These are phyloP conservation scores for Pestalotiopsis sp. DNA, from an alignment of 2,329 filamentous ascomycete species.

Conservation along the genomic window DNA sequence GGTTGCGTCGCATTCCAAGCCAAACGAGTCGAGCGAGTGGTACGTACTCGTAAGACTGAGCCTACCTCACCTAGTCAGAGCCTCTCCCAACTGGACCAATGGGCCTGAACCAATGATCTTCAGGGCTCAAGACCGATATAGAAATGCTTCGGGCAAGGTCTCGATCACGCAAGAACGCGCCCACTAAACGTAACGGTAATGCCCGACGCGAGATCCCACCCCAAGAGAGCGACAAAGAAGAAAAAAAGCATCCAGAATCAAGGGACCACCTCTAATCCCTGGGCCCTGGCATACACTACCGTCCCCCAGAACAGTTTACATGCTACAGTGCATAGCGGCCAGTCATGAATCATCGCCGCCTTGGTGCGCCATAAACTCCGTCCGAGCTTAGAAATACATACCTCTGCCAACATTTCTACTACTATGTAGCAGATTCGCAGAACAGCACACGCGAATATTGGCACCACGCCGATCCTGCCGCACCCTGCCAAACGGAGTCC, in stretches of 20 bases:
- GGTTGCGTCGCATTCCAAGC: conserved; percentile 14
- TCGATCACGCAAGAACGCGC: conserved; percentile 16
- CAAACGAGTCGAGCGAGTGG: not conserved
- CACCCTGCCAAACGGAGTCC: not conserved
- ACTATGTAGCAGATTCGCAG: not conserved
- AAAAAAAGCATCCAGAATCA: not conserved
- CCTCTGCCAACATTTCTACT: not conserved
- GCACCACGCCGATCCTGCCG: not conserved
- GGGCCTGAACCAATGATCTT: conserved; percentile 1
- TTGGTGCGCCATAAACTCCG: not conserved
- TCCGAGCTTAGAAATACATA: conserved; percentile 10
- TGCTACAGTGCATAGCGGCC: not conserved
- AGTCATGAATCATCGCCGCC: conserved; percentile 16
- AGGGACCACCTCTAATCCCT: not conserved
- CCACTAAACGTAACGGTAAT: conserved; percentile 12
- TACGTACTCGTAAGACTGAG: not conserved
- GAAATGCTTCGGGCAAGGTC: conserved; percentile 10
- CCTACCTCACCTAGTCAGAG: not conserved
- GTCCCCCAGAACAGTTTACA: not conserved
- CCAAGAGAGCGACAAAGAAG: not conserved
- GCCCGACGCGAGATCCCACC: not conserved
- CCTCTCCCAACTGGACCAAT: not conserved
- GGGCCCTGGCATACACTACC: not conserved
- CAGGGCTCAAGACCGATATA: conserved; percentile 9
- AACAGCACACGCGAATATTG: not conserved